Evolutionary conservation across 805 yeast species (phyloP).

Genomic region (Wickerhamiella brachini): DNA sequence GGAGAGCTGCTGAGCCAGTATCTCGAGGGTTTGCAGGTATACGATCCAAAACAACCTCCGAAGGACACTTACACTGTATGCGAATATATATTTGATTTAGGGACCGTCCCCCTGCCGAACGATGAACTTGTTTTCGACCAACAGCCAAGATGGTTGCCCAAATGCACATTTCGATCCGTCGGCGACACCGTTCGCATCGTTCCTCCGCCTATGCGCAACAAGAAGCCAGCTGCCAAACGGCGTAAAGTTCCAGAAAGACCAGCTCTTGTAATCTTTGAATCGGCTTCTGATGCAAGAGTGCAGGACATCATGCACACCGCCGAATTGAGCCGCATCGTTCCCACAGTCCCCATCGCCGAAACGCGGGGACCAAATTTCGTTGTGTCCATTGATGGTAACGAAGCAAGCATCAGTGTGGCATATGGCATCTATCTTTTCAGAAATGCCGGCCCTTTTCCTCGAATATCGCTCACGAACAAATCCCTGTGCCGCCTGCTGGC

Average conservation of each 20-base stretch:
- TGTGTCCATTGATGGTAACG: not conserved
- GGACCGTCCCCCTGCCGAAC: not conserved
- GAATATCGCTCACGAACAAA: not conserved
- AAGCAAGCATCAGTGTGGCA: not conserved
- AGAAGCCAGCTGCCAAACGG: not conserved
- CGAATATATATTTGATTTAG: not conserved
- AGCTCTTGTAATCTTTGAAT: not conserved
- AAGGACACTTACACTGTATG: not conserved
- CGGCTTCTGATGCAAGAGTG: not conserved
- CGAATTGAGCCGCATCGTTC: not conserved
- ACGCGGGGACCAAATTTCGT: not conserved
- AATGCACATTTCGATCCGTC: not conserved
- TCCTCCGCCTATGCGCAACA: not conserved
- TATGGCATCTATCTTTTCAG: not conserved
- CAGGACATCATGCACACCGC: not conserved
- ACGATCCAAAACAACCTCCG: not conserved
- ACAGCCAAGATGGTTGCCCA: not conserved
- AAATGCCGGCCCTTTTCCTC: not conserved
- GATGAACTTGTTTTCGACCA: not conserved
- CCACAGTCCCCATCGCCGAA: not conserved
- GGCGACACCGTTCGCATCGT: not conserved
- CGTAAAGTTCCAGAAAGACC: not conserved
- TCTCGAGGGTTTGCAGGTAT: not conserved
- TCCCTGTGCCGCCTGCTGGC: conserved; percentile 5
- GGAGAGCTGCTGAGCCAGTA: not conserved